A percentile compares a stretch with the other conserved stretches of the same genome.
Conservation (phyloP, 2,329 filamentous ascomycete species). For the Domatiomyces globalis region DNA sequence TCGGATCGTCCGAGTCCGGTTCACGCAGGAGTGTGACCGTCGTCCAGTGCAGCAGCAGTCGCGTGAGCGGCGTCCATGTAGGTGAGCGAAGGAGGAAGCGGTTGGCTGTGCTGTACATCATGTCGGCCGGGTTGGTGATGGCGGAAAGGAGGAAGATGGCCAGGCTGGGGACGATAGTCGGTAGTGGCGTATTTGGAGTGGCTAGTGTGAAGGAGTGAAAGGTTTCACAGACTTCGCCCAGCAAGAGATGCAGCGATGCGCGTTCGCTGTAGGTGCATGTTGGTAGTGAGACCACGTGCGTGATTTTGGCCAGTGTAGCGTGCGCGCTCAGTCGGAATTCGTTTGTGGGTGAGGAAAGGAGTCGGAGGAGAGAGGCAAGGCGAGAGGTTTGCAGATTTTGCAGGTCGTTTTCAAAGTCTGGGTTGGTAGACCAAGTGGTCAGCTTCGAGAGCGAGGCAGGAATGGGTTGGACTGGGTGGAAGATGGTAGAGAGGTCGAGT, state of each 20-base stretch:
- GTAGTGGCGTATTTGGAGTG: slow-evolving; percentile 37
- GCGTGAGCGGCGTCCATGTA: slow-evolving; percentile 47
- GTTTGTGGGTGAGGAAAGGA: slow-evolving; percentile 59
- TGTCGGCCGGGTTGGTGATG: slow-evolving; percentile 61
- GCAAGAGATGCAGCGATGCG: slow-evolving; percentile 51
- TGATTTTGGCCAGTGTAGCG: slow-evolving; percentile 44
- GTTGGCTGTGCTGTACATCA: slow-evolving; percentile 76
- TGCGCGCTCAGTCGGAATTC: slow-evolving; percentile 69
- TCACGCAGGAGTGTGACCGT: slow-evolving; percentile 60
- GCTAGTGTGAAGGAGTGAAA: neutral
- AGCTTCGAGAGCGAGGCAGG: slow-evolving; percentile 33
- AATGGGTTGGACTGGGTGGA: slow-evolving; percentile 36
- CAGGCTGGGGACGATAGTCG: slow-evolving; percentile 63
- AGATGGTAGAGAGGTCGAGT: slow-evolving; percentile 38
- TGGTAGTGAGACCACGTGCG: slow-evolving; percentile 24
- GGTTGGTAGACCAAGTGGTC: slow-evolving; percentile 23
- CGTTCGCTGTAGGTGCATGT: slow-evolving; percentile 56
- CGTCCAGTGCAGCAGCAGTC: slow-evolving; percentile 45
- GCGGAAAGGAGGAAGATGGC: slow-evolving; percentile 53
- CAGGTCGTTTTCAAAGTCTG: slow-evolving; percentile 67
- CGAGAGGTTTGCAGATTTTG: slow-evolving; percentile 67
- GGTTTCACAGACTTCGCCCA: slow-evolving; percentile 70
- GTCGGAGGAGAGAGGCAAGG: slow-evolving; percentile 53
- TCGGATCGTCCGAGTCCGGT: slow-evolving; percentile 57
- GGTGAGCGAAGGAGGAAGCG: slow-evolving; percentile 66